These are phyloP conservation scores for Mycena rebaudengoi DNA, from an alignment of 768 basidiomycete genomes.

Conservation along the genomic window DNA sequence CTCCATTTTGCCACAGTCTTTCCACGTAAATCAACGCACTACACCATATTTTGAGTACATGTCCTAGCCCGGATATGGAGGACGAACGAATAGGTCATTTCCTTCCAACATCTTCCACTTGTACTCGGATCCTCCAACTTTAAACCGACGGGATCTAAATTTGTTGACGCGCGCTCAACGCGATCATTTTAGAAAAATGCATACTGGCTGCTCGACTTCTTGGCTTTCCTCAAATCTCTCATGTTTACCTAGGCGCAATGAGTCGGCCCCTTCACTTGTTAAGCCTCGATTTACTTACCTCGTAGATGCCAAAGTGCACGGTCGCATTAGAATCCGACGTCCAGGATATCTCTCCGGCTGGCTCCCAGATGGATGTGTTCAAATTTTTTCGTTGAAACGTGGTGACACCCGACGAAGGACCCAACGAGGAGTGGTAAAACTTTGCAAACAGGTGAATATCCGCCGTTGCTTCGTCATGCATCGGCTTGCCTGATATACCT, in stretches of 20 bases:
- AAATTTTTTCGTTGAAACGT: conserved; percentile 59
- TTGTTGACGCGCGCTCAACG: conserved; percentile 22
- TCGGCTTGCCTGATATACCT: conserved; percentile 52
- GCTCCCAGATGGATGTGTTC: conserved; percentile 53
- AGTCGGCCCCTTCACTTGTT: neutral
- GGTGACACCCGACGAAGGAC: conserved; percentile 50
- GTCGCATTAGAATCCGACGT: conserved; percentile 51
- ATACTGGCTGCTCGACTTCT: conserved; percentile 62
- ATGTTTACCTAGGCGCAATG: conserved; percentile 40
- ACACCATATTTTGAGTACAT: conserved; percentile 1
- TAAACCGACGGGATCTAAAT: conserved; percentile 60
- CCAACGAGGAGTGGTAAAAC: conserved; percentile 57
- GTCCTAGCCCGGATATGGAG: neutral
- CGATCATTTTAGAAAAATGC: neutral
- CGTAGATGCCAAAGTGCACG: conserved; percentile 58
- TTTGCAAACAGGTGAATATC: conserved; percentile 22
- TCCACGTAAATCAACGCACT: conserved; percentile 62
- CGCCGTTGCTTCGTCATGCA: neutral
- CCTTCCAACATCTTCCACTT: conserved; percentile 63
- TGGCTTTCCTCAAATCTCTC: conserved; percentile 56
- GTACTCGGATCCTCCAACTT: conserved; percentile 56
- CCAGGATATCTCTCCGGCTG: conserved; percentile 65
- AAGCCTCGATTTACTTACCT: conserved; percentile 41
- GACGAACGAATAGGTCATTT: conserved; percentile 54
- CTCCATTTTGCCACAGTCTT: conserved; percentile 58